Evolutionary conservation across 495 filamentous ascomycete genomes (phyloP).

Genomic region (Thozetella sp.): DNA sequence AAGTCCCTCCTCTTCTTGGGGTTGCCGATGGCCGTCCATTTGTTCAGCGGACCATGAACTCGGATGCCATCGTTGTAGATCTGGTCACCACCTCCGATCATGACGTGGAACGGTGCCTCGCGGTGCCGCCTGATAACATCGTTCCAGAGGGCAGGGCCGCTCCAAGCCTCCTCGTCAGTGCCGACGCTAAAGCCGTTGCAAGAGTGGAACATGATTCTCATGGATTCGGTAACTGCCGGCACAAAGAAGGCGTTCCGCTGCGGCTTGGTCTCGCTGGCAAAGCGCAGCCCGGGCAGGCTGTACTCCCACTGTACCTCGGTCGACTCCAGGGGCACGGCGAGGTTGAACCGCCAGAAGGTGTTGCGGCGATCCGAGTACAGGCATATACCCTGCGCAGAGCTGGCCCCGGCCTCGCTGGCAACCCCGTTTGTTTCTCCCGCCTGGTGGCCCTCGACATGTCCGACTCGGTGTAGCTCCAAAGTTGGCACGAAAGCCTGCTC

Average conservation of each 20-base stretch:
- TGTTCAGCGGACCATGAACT: constrained; percentile 74
- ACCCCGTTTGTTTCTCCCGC: constrained; percentile 17
- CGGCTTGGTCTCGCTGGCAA: constrained; percentile 44
- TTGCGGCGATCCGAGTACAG: constrained; percentile 79
- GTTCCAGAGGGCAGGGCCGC: constrained; percentile 85
- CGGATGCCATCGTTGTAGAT: constrained; percentile 93
- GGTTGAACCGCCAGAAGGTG: constrained; percentile 80
- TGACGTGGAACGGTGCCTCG: constrained; percentile 84
- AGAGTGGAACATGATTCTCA: constrained; percentile 95
- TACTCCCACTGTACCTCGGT: constrained; percentile 65
- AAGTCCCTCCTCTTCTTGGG: constrained; percentile 79
- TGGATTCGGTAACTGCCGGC: constrained; percentile 77
- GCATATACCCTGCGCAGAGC: constrained; percentile 47
- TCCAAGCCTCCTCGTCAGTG: constrained; percentile 83
- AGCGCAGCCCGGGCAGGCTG: constrained; percentile 47
- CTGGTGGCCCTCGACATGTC: background rate
- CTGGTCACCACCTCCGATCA: constrained; percentile 95
- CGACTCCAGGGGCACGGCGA: constrained; percentile 58
- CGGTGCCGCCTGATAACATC: constrained; percentile 76
- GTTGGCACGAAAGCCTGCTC: constrained; percentile 29
- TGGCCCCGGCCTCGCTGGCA: constrained; percentile 5
- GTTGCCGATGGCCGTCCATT: constrained; percentile 81
- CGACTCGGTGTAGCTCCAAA: constrained; percentile 27
- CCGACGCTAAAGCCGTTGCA: constrained; percentile 97
- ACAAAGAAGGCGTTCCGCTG: constrained; percentile 65